phyloP scores from a whole-genome alignment of 306 rosid genomes.

The Dalbergia oliveri region DNA sequence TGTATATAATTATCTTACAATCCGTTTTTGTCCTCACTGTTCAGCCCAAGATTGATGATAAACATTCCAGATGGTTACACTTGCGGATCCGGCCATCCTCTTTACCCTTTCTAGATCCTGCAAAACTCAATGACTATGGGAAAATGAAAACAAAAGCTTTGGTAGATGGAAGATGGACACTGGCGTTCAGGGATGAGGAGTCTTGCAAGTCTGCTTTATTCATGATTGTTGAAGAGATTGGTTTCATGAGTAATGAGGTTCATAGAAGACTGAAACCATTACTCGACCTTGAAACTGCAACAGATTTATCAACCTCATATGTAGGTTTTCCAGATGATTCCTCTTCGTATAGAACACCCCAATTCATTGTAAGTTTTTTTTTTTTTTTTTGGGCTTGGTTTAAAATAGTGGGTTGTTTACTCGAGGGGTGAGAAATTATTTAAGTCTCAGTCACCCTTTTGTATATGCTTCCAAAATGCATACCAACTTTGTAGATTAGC shows the following conservation, averaged over 20 bases:
- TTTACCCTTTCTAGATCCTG: slow-evolving; percentile 69
- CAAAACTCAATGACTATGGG: slow-evolving; percentile 50
- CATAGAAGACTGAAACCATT: slow-evolving; percentile 82
- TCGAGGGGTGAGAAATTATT: slow-evolving; percentile 59
- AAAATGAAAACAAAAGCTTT: slow-evolving; percentile 62
- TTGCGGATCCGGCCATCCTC: slow-evolving; percentile 83
- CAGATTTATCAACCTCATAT: slow-evolving; percentile 53
- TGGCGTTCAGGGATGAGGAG: slow-evolving; percentile 86
- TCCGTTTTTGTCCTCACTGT: slow-evolving; percentile 40
- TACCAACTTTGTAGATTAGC: slow-evolving; percentile 61
- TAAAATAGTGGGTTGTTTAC: slow-evolving; percentile 47
- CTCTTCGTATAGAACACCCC: slow-evolving; percentile 47
- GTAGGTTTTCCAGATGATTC: slow-evolving; percentile 46
- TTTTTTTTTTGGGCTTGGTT: slow-evolving; percentile 40
- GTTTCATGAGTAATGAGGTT: slow-evolving; percentile 68
- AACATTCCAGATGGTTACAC: slow-evolving; percentile 86
- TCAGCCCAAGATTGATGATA: slow-evolving; percentile 85
- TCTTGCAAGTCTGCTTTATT: slow-evolving; percentile 78
- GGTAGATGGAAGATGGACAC: slow-evolving; percentile 97
- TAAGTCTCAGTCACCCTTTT: slow-evolving; percentile 56
- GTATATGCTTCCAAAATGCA: slow-evolving; percentile 61
- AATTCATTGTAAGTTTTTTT: slow-evolving; percentile 48
- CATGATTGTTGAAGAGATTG: slow-evolving; percentile 73
- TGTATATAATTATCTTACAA: slow-evolving; percentile 22
- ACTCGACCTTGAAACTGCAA: slow-evolving; percentile 62